Percentiles rank a stretch among this genome's conserved stretches.
These are phyloP conservation scores for Pythium utonaiense DNA, from an alignment of 352 stramenopile species.

Conservation along the genomic window DNA sequence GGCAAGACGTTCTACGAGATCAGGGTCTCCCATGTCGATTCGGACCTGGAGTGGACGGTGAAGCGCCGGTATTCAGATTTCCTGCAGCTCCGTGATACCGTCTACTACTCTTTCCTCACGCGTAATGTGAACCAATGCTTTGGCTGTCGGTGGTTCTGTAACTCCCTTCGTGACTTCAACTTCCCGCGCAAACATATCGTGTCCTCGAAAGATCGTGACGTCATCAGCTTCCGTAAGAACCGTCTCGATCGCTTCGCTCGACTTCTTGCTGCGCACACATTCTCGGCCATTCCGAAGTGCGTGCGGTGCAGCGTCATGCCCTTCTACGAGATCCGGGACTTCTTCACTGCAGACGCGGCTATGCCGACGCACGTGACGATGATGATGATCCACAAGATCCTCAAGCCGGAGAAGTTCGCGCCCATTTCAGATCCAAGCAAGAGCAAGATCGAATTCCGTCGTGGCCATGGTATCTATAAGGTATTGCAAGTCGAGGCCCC, in stretches of 20 bases:
- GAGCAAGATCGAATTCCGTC: constrained; percentile 78
- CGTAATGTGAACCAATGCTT: constrained; percentile 57
- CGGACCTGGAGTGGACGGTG: constrained; percentile 52
- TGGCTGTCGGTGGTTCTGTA: constrained; percentile 65
- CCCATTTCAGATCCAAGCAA: constrained; percentile 63
- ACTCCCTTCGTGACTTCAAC: constrained; percentile 52
- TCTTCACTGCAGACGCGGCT: constrained; percentile 44
- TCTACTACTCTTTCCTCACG: constrained; percentile 49
- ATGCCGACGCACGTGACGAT: constrained; percentile 25
- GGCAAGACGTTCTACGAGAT: constrained; percentile 47
- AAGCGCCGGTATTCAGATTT: constrained; percentile 76
- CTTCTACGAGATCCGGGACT: constrained; percentile 61
- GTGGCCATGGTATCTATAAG: constrained; percentile 47
- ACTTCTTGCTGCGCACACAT: constrained; percentile 63
- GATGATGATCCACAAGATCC: constrained; percentile 26
- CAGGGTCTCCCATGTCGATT: constrained; percentile 34
- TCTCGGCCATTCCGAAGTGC: constrained; percentile 74
- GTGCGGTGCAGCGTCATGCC: constrained; percentile 47
- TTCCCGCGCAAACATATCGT: constrained; percentile 67
- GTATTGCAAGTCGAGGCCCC: constrained; percentile 67
- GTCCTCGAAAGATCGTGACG: constrained; percentile 33
- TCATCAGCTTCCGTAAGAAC: constrained; percentile 46
- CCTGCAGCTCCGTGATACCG: constrained; percentile 40
- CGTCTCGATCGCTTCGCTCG: constrained; percentile 53
- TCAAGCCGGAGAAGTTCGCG: constrained; percentile 49